Percentiles rank a stretch among this genome's conserved stretches.
Evolutionary conservation across 2,329 filamentous ascomycete species (phyloP).

Genomic region (Cercospora brassicicola): DNA sequence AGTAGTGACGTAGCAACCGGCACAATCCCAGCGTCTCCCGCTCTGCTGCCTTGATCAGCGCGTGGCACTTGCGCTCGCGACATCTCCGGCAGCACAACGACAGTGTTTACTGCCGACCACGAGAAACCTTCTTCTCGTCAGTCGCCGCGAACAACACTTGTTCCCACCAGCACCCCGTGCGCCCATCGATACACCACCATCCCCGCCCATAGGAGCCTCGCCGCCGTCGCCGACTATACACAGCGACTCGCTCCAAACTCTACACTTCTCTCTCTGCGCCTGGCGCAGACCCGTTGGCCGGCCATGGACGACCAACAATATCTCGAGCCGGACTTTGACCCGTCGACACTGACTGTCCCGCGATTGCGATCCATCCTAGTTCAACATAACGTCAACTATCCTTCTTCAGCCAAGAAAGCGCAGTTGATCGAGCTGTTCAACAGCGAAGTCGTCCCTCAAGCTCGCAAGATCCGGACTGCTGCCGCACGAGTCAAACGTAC

Average conservation of each 20-base stretch:
- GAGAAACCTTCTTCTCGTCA: not conserved
- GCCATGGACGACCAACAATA: conserved; percentile 69
- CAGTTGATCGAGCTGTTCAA: conserved; percentile 84
- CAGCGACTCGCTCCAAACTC: conserved; percentile 1
- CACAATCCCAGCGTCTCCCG: not conserved
- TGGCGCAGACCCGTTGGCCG: conserved; percentile 2
- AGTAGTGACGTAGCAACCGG: conserved; percentile 9
- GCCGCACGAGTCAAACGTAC: conserved; percentile 80
- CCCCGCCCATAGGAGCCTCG: not conserved
- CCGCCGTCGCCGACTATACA: not conserved
- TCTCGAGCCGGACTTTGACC: conserved; percentile 82
- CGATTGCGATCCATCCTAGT: conserved; percentile 88
- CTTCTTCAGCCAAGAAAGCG: conserved; percentile 85
- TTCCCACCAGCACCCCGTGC: conserved; percentile 6
- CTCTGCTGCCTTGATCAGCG: conserved; percentile 2
- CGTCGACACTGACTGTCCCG: conserved; percentile 78
- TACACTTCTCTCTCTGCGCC: not conserved
- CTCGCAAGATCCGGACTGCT: conserved; percentile 71
- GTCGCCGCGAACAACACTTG: not conserved
- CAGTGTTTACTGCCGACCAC: conserved; percentile 5
- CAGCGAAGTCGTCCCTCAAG: conserved; percentile 73
- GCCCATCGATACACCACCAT: not conserved
- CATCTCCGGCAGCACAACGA: not conserved
- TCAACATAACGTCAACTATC: conserved; percentile 80
- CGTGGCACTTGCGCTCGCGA: conserved; percentile 6